A percentile compares a stretch with the other conserved stretches of the same genome.
Conservation (phyloP, 192 early-diverging fungal species). For the Umbelopsis sp. region DNA sequence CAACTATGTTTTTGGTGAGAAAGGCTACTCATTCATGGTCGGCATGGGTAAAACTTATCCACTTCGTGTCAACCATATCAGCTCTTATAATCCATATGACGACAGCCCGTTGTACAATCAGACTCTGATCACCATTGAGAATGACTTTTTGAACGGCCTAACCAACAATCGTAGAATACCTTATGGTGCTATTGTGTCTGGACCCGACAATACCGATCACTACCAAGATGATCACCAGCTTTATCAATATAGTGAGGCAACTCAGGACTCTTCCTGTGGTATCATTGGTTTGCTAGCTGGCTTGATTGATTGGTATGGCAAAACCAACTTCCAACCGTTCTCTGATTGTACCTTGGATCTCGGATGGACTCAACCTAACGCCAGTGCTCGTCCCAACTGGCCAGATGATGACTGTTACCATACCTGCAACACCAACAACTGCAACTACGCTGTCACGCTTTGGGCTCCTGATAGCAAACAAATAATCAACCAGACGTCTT, state of each 20-base stretch:
- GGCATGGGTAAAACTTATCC: slow-evolving; percentile 38
- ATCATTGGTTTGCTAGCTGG: slow-evolving; percentile 34
- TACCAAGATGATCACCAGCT: slow-evolving; percentile 49
- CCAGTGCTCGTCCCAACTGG: slow-evolving; percentile 31
- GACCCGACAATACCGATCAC: slow-evolving; percentile 54
- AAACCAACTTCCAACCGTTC: slow-evolving; percentile 30
- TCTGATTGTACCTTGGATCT: slow-evolving; percentile 40
- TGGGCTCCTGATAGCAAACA: not conserved
- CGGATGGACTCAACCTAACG: slow-evolving; percentile 40
- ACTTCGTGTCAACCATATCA: slow-evolving; percentile 41
- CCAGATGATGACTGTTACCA: slow-evolving; percentile 44
- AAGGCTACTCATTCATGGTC: slow-evolving; percentile 41
- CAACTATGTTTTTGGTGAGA: slow-evolving; percentile 56
- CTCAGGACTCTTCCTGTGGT: slow-evolving; percentile 38
- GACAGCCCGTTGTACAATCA: slow-evolving; percentile 43
- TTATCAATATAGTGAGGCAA: slow-evolving; percentile 56
- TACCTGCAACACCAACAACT: slow-evolving; percentile 32
- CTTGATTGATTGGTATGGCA: slow-evolving; percentile 40
- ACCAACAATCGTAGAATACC: slow-evolving; percentile 50
- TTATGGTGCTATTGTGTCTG: slow-evolving; percentile 60
- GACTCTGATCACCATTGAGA: slow-evolving; percentile 27
- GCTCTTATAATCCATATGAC: slow-evolving; percentile 44
- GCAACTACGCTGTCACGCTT: not conserved
- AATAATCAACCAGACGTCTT: not conserved
- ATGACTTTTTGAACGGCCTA: slow-evolving; percentile 45